Percentiles rank a stretch among this genome's conserved stretches.
phyloP scores from a whole-genome alignment of 2,329 filamentous ascomycete genomes.

The Cladosporium sp. region DNA sequence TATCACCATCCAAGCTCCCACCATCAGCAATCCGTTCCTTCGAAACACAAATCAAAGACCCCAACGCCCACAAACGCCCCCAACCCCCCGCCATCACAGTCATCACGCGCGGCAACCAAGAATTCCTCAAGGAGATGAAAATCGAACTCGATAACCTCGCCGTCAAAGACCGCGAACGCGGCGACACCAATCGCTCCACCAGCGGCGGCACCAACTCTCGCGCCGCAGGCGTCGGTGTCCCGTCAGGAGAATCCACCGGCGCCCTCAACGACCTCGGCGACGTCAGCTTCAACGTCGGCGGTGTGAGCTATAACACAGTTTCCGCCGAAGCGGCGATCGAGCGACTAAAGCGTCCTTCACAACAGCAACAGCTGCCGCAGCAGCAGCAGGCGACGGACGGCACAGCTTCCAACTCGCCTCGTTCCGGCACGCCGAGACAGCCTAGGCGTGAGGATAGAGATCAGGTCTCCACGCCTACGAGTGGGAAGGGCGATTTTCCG shows the following conservation, averaged over 20 bases:
- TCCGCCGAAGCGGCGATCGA: slow-evolving; percentile 30
- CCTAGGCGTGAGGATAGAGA: slow-evolving; percentile 19
- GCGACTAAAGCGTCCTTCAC: slow-evolving; percentile 23
- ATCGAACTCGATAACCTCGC: slow-evolving; percentile 71
- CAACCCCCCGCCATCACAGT: slow-evolving; percentile 30
- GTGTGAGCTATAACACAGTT: slow-evolving; percentile 61
- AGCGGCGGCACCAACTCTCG: background rate
- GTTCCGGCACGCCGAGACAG: slow-evolving; percentile 17
- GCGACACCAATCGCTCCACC: background rate
- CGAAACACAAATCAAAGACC: slow-evolving; percentile 28
- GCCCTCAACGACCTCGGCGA: slow-evolving; percentile 30
- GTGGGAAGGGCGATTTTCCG: slow-evolving; percentile 48
- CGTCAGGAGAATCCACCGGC: slow-evolving; percentile 34
- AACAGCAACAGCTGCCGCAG: too few relatives aligned
- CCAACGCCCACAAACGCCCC: slow-evolving; percentile 25
- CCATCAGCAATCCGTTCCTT: slow-evolving; percentile 27
- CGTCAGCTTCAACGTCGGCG: slow-evolving; percentile 81
- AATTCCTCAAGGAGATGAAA: slow-evolving; percentile 32
- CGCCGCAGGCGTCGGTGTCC: slow-evolving; percentile 18
- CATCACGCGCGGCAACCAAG: slow-evolving; percentile 30
- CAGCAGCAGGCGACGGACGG: slow-evolving; percentile 1
- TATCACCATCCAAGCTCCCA: slow-evolving; percentile 16
- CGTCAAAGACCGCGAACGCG: slow-evolving; percentile 54
- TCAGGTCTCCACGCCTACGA: slow-evolving; percentile 43
- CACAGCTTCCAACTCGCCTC: background rate